phyloP scores from a whole-genome alignment of 768 basidiomycete species.

The Podaxis sp. region DNA sequence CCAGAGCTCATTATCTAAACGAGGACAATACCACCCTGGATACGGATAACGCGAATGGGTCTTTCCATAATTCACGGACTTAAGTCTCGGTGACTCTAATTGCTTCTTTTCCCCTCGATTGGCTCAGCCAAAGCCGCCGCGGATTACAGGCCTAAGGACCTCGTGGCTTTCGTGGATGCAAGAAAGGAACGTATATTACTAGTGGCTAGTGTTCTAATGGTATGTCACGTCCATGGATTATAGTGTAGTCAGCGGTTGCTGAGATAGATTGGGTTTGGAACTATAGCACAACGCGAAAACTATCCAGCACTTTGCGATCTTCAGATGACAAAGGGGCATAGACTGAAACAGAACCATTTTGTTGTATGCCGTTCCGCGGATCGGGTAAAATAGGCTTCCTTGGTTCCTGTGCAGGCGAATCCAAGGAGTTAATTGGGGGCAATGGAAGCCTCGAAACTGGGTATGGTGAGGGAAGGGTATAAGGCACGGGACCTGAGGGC shows the following conservation, averaged over 20 bases:
- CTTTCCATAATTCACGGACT: constrained; percentile 21
- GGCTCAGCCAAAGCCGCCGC: constrained; percentile 6
- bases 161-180: constrained; percentile 12
- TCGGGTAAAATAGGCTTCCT: constrained; percentile 5
- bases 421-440: constrained; percentile 8
- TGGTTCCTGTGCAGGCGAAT: constrained; percentile 8
- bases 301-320: constrained; percentile 57
- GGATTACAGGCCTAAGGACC: background rate
- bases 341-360: constrained; percentile 7
- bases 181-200: constrained; percentile 15
- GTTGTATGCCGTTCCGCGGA: constrained; percentile 4
- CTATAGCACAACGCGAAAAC: constrained; percentile 45
- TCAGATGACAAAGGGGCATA: constrained; percentile 52
- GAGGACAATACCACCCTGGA: background rate
- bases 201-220: background rate
- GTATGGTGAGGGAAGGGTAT: constrained; percentile 12
- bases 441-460: constrained; percentile 5
- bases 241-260: background rate
- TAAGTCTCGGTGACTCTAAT: constrained; percentile 28
- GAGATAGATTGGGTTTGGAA: background rate
- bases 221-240: background rate
- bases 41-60: background rate
- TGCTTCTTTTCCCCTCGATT: constrained; percentile 29
- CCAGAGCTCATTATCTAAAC: background rate
- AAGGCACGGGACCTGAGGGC: background rate